These are phyloP conservation scores for Phytophthora ohioensis DNA, from an alignment of 352 stramenopile genomes.

Conservation along the genomic window DNA sequence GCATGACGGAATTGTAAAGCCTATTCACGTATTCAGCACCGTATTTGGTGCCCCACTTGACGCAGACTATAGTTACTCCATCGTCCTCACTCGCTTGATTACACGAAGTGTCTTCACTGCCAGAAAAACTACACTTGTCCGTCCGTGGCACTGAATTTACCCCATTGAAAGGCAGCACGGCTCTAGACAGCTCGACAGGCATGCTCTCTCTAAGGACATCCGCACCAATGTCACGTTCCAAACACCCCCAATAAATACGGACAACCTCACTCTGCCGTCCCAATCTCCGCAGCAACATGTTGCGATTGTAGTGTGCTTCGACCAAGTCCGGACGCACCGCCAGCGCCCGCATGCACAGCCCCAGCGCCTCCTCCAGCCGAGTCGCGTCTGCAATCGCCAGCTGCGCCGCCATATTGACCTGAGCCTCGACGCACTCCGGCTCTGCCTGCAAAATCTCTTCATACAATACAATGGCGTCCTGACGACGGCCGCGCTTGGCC, in stretches of 20 bases:
- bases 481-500: conserved; percentile 19
- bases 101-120: neutral
- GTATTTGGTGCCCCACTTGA: conserved; percentile 91
- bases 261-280: conserved; percentile 58
- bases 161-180: conserved; percentile 7
- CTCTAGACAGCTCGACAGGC: conserved; percentile 54
- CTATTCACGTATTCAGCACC: conserved; percentile 85
- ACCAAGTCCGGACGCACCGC: conserved; percentile 29
- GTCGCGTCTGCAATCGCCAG: conserved; percentile 43
- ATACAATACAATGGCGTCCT: conserved; percentile 47
- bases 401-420: conserved; percentile 67
- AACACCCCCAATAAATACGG: conserved; percentile 45
- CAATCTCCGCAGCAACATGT: conserved; percentile 63
- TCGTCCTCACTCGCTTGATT: conserved; percentile 9
- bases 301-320: conserved; percentile 73
- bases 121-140: neutral
- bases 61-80: conserved; percentile 67
- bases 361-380: conserved; percentile 43
- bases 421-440: conserved; percentile 45
- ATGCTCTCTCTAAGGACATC: conserved; percentile 16
- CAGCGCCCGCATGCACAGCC: conserved; percentile 50
- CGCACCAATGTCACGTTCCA: conserved; percentile 90
- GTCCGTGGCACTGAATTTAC: neutral
- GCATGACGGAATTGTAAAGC: conserved; percentile 53
- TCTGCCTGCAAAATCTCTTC: conserved; percentile 35